Evolutionary conservation across 352 stramenopile species (phyloP).

Genomic region (Globisporangium carolinianum): DNA sequence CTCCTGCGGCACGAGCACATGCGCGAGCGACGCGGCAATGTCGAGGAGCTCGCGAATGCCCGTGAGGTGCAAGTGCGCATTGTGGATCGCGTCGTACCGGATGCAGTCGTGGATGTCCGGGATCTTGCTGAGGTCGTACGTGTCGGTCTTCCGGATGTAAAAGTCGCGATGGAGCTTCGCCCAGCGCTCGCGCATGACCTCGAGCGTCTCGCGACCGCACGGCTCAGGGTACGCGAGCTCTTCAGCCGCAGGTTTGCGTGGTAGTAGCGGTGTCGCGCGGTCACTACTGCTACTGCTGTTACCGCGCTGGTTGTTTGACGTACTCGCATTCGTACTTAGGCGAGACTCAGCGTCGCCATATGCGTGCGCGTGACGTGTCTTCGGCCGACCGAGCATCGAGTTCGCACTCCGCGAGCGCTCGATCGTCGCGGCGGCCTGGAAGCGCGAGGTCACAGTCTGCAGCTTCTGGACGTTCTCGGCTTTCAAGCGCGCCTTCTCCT

Average conservation of each 20-base stretch:
- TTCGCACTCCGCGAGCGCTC: conserved; percentile 67
- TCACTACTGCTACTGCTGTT: conserved; percentile 26
- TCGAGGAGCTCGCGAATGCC: conserved; percentile 93
- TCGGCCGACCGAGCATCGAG: conserved; percentile 25
- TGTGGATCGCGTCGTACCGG: conserved; percentile 98
- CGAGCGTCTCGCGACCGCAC: conserved; percentile 75
- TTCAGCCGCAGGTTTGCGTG: conserved; percentile 28
- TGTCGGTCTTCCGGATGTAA: conserved; percentile 90
- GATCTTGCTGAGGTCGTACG: conserved; percentile 95
- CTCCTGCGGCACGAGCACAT: conserved; percentile 82
- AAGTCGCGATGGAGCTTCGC: conserved; percentile 94
- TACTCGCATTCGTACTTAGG: no score
- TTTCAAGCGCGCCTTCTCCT: conserved; percentile 68
- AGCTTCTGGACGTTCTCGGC: conserved; percentile 40
- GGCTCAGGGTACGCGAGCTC: conserved; percentile 73
- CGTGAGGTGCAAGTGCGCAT: conserved; percentile 91
- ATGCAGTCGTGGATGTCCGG: conserved; percentile 99
- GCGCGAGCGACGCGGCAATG: conserved; percentile 90
- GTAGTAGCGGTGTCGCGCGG: not conserved
- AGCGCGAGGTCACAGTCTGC: conserved; percentile 23
- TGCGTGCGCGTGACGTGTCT: conserved; percentile 48
- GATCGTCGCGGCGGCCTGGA: conserved; percentile 23
- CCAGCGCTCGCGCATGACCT: conserved; percentile 89
- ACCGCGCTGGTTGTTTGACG: conserved; percentile 1
- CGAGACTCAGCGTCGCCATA: conserved; percentile 19